phyloP scores from a whole-genome alignment of 2,329 filamentous ascomycete species.

The Teratosphaeria zuluensis region DNA sequence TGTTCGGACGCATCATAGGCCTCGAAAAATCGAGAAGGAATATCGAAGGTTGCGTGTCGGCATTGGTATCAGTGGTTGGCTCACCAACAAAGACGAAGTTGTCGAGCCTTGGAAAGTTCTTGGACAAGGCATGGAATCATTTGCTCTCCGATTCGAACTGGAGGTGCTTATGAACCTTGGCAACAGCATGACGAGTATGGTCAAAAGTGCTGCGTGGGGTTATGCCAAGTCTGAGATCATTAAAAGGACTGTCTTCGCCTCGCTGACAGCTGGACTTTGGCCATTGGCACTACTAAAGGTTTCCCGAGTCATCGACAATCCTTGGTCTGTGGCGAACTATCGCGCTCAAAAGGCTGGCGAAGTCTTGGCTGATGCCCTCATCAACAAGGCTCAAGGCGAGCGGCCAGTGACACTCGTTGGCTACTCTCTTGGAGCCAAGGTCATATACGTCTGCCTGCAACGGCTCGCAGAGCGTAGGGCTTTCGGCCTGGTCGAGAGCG shows the following conservation, averaged over 20 bases:
- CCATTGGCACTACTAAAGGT: conserved; percentile 39
- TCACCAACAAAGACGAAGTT: conserved; percentile 63
- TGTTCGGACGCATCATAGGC: conserved; percentile 50
- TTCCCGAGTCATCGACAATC: conserved; percentile 31
- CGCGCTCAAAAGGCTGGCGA: conserved; percentile 30
- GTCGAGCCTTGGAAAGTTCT: conserved; percentile 69
- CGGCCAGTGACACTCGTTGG: conserved; percentile 31
- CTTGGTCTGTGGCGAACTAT: conserved; percentile 29
- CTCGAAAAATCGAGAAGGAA: conserved; percentile 41
- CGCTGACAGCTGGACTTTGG: conserved; percentile 39
- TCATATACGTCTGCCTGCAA: conserved; percentile 74
- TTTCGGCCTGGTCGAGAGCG: conserved; percentile 76
- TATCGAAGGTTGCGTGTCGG: conserved; percentile 58
- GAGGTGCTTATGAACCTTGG: conserved; percentile 69
- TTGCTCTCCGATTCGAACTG: conserved; percentile 75
- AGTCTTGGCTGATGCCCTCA: conserved; percentile 32
- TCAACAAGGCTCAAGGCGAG: conserved; percentile 33
- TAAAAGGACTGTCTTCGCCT: conserved; percentile 45
- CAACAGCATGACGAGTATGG: conserved; percentile 63
- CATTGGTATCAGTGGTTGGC: conserved; percentile 74
- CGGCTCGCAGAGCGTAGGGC: conserved; percentile 66
- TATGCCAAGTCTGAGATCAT: conserved; percentile 67
- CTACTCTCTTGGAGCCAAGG: conserved; percentile 34
- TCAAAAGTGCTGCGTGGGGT: conserved; percentile 73
- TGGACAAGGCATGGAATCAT: conserved; percentile 63